Evolutionary conservation across 164 flowering plant species (phyloP).

Genomic region (Hamamelis virginiana): DNA sequence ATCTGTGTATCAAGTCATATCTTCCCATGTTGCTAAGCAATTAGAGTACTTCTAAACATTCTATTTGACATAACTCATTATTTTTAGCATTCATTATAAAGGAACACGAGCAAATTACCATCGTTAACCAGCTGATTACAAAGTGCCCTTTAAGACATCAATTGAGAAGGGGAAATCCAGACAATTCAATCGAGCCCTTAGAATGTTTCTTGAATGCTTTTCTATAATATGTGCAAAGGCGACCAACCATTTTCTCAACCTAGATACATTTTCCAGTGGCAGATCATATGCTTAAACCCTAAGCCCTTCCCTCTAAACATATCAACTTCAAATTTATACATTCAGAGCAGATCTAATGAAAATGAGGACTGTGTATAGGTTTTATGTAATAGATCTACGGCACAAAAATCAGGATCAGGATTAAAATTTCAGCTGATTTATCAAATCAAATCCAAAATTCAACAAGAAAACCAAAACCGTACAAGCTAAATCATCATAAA

Average conservation of each 20-base stretch:
- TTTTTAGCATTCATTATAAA: background rate
- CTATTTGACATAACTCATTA: background rate
- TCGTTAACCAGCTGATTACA: background rate
- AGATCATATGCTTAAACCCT: background rate
- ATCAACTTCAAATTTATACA: background rate
- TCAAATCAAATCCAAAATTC: background rate
- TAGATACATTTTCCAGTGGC: background rate
- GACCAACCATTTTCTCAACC: background rate
- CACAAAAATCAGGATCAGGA: background rate
- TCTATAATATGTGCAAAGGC: background rate
- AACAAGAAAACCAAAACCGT: too few relatives aligned
- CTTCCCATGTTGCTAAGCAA: background rate
- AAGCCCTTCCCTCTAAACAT: background rate
- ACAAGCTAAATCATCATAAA: too few relatives aligned
- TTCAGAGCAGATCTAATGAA: background rate
- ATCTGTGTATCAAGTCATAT: background rate
- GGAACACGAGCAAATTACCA: background rate
- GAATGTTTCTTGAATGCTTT: background rate
- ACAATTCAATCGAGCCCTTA: background rate
- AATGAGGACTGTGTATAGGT: background rate
- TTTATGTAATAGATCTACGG: background rate
- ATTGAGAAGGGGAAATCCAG: too few relatives aligned
- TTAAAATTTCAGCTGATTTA: background rate
- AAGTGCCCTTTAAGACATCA: background rate
- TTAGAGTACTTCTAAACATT: background rate